A percentile compares a stretch with the other conserved stretches of the same genome.
These are phyloP conservation scores for Ilyonectria mors-panacis DNA, from an alignment of 2,329 filamentous ascomycete genomes.

Conservation along the genomic window DNA sequence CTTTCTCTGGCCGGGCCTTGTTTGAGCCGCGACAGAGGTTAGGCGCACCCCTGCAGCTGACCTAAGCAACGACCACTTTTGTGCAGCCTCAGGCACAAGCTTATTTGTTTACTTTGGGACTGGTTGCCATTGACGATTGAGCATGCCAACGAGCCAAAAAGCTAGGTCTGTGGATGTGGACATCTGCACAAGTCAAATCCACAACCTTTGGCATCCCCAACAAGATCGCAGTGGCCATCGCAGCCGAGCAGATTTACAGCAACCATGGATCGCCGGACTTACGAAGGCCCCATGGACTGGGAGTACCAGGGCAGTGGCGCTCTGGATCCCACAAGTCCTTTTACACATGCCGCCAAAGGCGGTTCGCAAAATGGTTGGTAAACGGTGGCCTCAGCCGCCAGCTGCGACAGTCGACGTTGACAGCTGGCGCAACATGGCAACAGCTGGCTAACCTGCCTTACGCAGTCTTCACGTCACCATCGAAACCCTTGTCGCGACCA, in stretches of 20 bases:
- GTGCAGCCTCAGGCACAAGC: constrained; percentile 44
- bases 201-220: constrained; percentile 17
- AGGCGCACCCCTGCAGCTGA: constrained; percentile 47
- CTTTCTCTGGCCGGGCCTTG: constrained; percentile 29
- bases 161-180: constrained; percentile 29
- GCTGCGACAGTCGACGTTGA: background rate
- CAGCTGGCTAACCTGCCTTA: constrained; percentile 37
- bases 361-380: constrained; percentile 60
- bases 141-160: constrained; percentile 28
- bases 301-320: constrained; percentile 73
- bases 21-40: constrained; percentile 39
- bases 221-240: constrained; percentile 28
- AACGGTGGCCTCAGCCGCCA: constrained; percentile 2
- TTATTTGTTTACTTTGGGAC: constrained; percentile 54
- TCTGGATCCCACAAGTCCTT: constrained; percentile 73
- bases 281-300: constrained; percentile 77
- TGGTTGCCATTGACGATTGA: constrained; percentile 49
- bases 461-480: constrained; percentile 57
- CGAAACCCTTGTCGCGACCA: constrained; percentile 51
- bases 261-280: constrained; percentile 68
- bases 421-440: background rate
- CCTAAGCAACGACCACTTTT: constrained; percentile 45
- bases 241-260: constrained; percentile 22
- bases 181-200: constrained; percentile 20
- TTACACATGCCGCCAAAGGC: constrained; percentile 66